These are phyloP conservation scores for Mycena venus DNA, from an alignment of 768 basidiomycete species.

Conservation along the genomic window DNA sequence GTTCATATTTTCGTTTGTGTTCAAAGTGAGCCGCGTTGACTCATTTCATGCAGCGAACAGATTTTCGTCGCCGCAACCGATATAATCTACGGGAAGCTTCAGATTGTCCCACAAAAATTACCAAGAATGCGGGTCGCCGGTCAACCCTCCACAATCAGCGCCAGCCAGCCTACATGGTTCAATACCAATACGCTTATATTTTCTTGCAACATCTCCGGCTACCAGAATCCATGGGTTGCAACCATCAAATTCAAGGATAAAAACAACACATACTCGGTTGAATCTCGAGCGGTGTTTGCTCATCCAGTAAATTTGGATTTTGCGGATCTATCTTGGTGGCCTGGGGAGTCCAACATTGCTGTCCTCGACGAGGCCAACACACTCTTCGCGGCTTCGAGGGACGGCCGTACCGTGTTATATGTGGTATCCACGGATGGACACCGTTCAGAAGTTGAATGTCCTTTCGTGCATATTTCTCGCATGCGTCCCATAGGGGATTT, in stretches of 20 bases:
- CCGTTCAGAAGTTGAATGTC: constrained; percentile 39
- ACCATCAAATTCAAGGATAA: not conserved
- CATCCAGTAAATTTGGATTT: constrained; percentile 39
- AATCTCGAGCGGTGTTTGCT: not conserved
- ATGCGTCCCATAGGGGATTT: constrained; percentile 41
- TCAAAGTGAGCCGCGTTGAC: too few species aligned
- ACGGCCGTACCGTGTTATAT: constrained; percentile 45
- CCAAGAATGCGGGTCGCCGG: constrained; percentile 1
- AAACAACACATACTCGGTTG: constrained; percentile 42
- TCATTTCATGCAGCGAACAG: not conserved
- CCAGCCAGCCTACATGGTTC: constrained; percentile 18
- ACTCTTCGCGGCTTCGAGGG: constrained; percentile 43
- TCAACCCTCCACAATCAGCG: not conserved
- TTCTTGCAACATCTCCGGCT: constrained; percentile 65
- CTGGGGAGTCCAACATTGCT: constrained; percentile 4
- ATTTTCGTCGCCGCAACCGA: constrained; percentile 16
- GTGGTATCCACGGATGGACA: constrained; percentile 41
- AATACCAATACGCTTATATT: constrained; percentile 55
- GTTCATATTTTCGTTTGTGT: not conserved
- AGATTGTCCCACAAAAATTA: not conserved
- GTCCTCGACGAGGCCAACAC: constrained; percentile 16
- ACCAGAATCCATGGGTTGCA: constrained; percentile 61
- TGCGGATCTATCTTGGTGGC: constrained; percentile 21
- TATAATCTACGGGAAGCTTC: not conserved
- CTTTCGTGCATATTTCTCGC: constrained; percentile 43